Evolutionary conservation across 768 basidiomycete species (phyloP).

Genomic region (Gautieria morchelliformis): DNA sequence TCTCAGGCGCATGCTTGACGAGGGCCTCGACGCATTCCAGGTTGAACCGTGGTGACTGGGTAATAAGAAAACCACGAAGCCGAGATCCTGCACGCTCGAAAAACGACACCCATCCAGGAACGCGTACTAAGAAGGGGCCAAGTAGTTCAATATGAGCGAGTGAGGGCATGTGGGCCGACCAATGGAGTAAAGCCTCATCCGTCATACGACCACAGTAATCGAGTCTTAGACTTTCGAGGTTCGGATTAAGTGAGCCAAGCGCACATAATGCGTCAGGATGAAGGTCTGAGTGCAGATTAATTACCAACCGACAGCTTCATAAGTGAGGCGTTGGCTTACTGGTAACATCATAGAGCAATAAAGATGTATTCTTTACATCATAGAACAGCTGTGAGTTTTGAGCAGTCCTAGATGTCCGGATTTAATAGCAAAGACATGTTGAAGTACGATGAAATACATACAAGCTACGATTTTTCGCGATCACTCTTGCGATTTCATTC

Average conservation of each 20-base stretch:
- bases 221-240: slow-evolving; percentile 67
- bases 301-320: background rate
- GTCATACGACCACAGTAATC: slow-evolving; percentile 82
- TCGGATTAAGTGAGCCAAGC: slow-evolving; percentile 75
- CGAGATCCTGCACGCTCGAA: slow-evolving; percentile 48
- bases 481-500: slow-evolving; percentile 72
- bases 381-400: slow-evolving; percentile 85
- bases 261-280: slow-evolving; percentile 55
- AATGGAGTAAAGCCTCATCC: slow-evolving; percentile 45
- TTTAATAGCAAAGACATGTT: slow-evolving; percentile 7
- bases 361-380: slow-evolving; percentile 49
- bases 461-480: slow-evolving; percentile 76
- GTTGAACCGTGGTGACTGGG: slow-evolving; percentile 82
- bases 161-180: slow-evolving; percentile 52
- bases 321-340: slow-evolving; percentile 39
- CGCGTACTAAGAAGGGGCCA: slow-evolving; percentile 78
- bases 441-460: slow-evolving; percentile 24
- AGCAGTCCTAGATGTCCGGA: slow-evolving; percentile 40
- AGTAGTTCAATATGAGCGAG: slow-evolving; percentile 71
- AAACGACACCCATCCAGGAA: slow-evolving; percentile 65
- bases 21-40: slow-evolving; percentile 53
- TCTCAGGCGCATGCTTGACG: slow-evolving; percentile 38
- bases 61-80: slow-evolving; percentile 69
- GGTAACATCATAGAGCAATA: slow-evolving; percentile 84
- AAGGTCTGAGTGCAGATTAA: slow-evolving; percentile 43